Conservation (phyloP, 192 early-diverging fungal genomes). For the Coemansia sp. region DNA sequence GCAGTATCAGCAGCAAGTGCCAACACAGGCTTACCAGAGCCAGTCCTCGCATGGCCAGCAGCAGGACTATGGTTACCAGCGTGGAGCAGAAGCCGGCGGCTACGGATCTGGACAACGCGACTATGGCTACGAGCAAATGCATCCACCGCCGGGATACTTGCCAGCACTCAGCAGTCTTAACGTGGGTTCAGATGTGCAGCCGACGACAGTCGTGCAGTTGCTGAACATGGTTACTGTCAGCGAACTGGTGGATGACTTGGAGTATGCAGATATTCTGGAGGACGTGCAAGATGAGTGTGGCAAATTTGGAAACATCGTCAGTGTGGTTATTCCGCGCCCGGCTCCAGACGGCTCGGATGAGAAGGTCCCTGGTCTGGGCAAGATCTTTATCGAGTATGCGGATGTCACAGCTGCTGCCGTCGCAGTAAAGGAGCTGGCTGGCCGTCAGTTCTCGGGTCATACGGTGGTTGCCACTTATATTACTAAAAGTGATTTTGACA, state of each 20-base stretch:
- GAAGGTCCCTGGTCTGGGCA: slow-evolving; percentile 74
- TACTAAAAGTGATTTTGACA: slow-evolving; percentile 68
- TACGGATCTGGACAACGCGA: not conserved
- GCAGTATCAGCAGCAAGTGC: slow-evolving; percentile 26
- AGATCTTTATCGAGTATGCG: slow-evolving; percentile 87
- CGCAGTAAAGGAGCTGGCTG: slow-evolving; percentile 82
- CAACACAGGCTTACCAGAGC: slow-evolving; percentile 23
- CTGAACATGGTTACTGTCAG: slow-evolving; percentile 92
- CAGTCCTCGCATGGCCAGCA: slow-evolving; percentile 18
- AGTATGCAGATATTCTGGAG: slow-evolving; percentile 87
- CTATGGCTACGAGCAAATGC: slow-evolving; percentile 17
- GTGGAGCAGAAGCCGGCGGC: not conserved
- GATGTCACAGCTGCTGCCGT: slow-evolving; percentile 58
- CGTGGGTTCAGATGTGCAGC: slow-evolving; percentile 35
- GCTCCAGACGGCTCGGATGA: slow-evolving; percentile 33
- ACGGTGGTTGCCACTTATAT: slow-evolving; percentile 90
- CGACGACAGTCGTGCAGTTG: slow-evolving; percentile 81
- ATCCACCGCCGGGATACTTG: slow-evolving; percentile 7
- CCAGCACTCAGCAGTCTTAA: not conserved
- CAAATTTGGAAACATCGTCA: slow-evolving; percentile 80
- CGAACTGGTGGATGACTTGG: slow-evolving; percentile 82
- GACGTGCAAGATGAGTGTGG: slow-evolving; percentile 89
- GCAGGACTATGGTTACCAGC: slow-evolving; percentile 11
- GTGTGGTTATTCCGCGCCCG: slow-evolving; percentile 84
- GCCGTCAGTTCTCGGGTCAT: slow-evolving; percentile 89